These are phyloP conservation scores for Citrus reticulata DNA, from an alignment of 345 rosid species.

Conservation along the genomic window DNA sequence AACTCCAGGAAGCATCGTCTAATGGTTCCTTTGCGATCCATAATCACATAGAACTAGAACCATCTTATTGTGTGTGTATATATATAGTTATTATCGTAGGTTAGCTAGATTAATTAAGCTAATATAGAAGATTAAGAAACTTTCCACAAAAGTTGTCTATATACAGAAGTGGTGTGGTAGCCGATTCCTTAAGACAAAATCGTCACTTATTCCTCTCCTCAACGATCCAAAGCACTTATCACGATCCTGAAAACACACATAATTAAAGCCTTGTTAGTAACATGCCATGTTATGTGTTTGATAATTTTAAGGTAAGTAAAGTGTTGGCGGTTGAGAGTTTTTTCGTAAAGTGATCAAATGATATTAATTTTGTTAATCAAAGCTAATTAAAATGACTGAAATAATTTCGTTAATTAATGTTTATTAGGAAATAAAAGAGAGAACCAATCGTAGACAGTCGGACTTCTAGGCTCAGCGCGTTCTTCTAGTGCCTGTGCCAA, in stretches of 20 bases:
- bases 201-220: constrained; percentile 26
- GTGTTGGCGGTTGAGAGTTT: not conserved
- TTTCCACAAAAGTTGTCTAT: not conserved
- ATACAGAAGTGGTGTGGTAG: not conserved
- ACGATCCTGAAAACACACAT: constrained; percentile 48
- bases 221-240: constrained; percentile 70
- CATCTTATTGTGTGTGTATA: too few relatives aligned
- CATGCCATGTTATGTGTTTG: not conserved
- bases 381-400: too few relatives aligned
- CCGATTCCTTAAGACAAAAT: constrained; percentile 16
- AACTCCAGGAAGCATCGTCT: constrained; percentile 2
- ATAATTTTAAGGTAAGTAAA: not conserved
- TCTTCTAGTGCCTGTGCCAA: constrained; percentile 24
- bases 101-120: not conserved
- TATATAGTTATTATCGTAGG: too few relatives aligned
- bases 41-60: too few relatives aligned
- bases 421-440: not conserved
- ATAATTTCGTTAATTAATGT: too few relatives aligned
- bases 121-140: not conserved
- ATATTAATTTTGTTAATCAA: not conserved
- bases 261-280: not conserved
- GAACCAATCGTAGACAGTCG: constrained; percentile 61
- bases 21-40: not conserved
- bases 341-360: too few relatives aligned
- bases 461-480: constrained; percentile 43